Evolutionary conservation across 345 rosid genomes (phyloP), one percentile per base, ranked within the genome.

Genomic region (Rhizophora apiculata): DNA sequence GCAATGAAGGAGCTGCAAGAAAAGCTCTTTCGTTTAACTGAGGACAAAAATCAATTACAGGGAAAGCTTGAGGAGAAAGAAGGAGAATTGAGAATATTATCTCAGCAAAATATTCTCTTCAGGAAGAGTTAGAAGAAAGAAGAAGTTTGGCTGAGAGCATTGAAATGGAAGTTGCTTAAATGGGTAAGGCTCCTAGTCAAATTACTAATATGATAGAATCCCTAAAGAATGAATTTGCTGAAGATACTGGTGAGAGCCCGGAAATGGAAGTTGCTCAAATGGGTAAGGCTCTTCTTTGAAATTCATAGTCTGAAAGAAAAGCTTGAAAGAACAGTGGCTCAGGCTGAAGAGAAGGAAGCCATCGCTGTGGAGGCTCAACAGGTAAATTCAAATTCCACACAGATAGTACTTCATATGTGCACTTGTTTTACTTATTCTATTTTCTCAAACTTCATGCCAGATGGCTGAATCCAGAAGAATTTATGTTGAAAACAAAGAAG

Each of bases 401-500:
- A 27, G 32, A 2, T 31, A 4, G 32, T 31, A 31, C 32, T 31
- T 31, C 32, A 31, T 31, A 31, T 31, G 32, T 31, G 4, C 32
- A 31, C 32, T 3, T 31, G 32, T 31, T 67, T 69, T 70, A 21
- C 32, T 69, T 30, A 36, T 46, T 59, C 29, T 34, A 1, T 20
- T 24, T 30, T 37, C 37, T 43, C 32, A 31, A 31, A 19, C 62
- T 56, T 64, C 34, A 52, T 68, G 60, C 63, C 84, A 91, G 97
- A 82, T 77, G 49, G 91, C 94, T 75, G 97, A 88, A 81, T 87
- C 88, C 57, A 84, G 78, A 80, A 88, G 81, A 76, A 76, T 67
- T 48, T 80, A 83, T 77, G 89, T 89, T 54, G 92, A 87, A 67
- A 92, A 87, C 27, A 88, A 87, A 80, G 99, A 90, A 83, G 89